phyloP scores from a whole-genome alignment of 805 yeast genomes.

The Lachancea thermotolerans region DNA sequence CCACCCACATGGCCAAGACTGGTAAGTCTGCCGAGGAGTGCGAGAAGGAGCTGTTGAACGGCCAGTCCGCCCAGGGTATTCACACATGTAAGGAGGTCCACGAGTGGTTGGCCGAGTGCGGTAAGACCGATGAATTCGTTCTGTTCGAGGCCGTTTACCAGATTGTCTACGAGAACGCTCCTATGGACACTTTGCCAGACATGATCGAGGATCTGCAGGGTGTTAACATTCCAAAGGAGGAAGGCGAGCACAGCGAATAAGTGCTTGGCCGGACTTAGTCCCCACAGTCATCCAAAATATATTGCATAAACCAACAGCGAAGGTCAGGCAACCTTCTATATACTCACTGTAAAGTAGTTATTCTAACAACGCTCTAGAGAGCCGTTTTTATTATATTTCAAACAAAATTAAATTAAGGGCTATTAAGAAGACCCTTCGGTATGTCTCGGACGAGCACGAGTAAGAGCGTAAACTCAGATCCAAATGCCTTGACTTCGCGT shows the following conservation, averaged over 20 bases:
- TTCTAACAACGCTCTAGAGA: too few relatives aligned
- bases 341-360: constrained; percentile 2
- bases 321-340: constrained; percentile 5
- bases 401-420: too few relatives aligned
- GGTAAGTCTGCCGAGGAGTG: constrained; percentile 72
- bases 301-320: not conserved
- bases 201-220: constrained; percentile 46
- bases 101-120: constrained; percentile 53
- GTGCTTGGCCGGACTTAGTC: not conserved
- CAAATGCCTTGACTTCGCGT: too few relatives aligned
- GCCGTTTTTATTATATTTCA: too few relatives aligned
- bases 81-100: constrained; percentile 88
- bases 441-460: too few relatives aligned
- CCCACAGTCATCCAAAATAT: not conserved
- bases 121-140: constrained; percentile 65
- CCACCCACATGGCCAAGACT: constrained; percentile 74
- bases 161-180: constrained; percentile 68
- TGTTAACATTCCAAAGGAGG: constrained; percentile 9
- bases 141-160: constrained; percentile 60
- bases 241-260: constrained; percentile 1
- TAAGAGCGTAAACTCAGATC: too few relatives aligned
- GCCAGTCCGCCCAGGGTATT: constrained; percentile 95
- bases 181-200: constrained; percentile 69
- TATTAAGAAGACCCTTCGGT: too few relatives aligned
- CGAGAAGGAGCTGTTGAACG: constrained; percentile 81